These are phyloP conservation scores for Acacia pycnantha DNA, from an alignment of 331 rosid species.

Conservation along the genomic window DNA sequence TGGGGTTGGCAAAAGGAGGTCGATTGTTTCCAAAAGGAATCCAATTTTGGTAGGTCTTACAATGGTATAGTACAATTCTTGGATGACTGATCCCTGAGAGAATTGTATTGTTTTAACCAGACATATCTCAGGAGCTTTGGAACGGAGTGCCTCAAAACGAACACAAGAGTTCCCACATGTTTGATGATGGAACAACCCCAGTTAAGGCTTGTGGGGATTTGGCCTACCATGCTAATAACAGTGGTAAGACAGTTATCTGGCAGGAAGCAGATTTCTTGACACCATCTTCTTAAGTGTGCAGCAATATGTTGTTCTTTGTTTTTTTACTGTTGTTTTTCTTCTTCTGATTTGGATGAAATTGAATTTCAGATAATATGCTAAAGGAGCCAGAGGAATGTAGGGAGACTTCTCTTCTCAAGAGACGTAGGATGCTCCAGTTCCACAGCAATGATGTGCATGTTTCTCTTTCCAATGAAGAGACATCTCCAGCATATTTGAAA, in stretches of 20 bases:
- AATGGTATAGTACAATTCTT: not conserved
- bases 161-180: constrained; percentile 76
- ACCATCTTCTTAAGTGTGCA: constrained; percentile 18
- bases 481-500: constrained; percentile 51
- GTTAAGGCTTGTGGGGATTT: constrained; percentile 86
- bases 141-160: constrained; percentile 67
- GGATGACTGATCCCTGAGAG: constrained; percentile 17
- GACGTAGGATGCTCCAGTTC: constrained; percentile 91
- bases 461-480: constrained; percentile 52
- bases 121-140: constrained; percentile 62
- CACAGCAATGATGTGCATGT: constrained; percentile 44
- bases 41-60: constrained; percentile 49
- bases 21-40: constrained; percentile 44
- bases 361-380: constrained; percentile 53
- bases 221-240: constrained; percentile 53
- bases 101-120: constrained; percentile 37
- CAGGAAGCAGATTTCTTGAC: constrained; percentile 8
- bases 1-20: constrained; percentile 64
- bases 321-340: not conserved
- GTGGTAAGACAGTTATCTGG: constrained; percentile 38
- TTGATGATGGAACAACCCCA: constrained; percentile 87
- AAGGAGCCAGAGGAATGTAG: constrained; percentile 62
- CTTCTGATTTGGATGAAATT: constrained; percentile 27
- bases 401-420: constrained; percentile 71
- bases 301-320: not conserved